Conservation (phyloP, 495 filamentous ascomycete species). For the Cladorrhinum samala region DNA sequence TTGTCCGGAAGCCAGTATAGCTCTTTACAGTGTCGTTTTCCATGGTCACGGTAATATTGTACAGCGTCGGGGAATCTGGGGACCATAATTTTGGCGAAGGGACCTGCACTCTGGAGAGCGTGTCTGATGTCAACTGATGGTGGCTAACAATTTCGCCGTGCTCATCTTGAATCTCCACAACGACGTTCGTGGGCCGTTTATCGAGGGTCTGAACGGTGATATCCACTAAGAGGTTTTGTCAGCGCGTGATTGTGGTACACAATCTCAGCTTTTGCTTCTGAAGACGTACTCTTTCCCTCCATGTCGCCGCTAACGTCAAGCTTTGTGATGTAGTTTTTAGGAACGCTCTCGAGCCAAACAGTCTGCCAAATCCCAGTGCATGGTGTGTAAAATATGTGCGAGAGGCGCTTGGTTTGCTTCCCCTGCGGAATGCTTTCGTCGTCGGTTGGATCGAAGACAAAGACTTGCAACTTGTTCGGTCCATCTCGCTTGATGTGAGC, state of each 20-base stretch:
- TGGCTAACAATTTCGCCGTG: constrained; percentile 28
- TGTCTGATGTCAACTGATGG: constrained; percentile 32
- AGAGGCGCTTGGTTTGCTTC: constrained; percentile 53
- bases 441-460: constrained; percentile 62
- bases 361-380: constrained; percentile 67
- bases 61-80: constrained; percentile 54
- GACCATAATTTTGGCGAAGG: constrained; percentile 51
- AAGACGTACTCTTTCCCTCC: constrained; percentile 50
- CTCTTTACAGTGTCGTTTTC: constrained; percentile 50
- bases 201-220: constrained; percentile 40
- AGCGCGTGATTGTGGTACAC: too few species aligned
- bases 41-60: constrained; percentile 53
- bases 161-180: constrained; percentile 38
- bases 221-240: constrained; percentile 35
- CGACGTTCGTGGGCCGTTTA: constrained; percentile 28
- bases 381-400: constrained; percentile 64
- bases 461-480: constrained; percentile 54
- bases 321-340: constrained; percentile 46
- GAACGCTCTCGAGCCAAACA: constrained; percentile 60
- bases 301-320: constrained; percentile 53
- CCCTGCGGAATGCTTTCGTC: constrained; percentile 54
- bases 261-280: not conserved
- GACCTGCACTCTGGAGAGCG: constrained; percentile 48
- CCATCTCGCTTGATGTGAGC: constrained; percentile 34
- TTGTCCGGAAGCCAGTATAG: constrained; percentile 63